Percentiles rank a stretch among this genome's conserved stretches.
These are phyloP conservation scores for Neurospora tetraspora DNA, from an alignment of 495 filamentous ascomycete species.

Conservation along the genomic window DNA sequence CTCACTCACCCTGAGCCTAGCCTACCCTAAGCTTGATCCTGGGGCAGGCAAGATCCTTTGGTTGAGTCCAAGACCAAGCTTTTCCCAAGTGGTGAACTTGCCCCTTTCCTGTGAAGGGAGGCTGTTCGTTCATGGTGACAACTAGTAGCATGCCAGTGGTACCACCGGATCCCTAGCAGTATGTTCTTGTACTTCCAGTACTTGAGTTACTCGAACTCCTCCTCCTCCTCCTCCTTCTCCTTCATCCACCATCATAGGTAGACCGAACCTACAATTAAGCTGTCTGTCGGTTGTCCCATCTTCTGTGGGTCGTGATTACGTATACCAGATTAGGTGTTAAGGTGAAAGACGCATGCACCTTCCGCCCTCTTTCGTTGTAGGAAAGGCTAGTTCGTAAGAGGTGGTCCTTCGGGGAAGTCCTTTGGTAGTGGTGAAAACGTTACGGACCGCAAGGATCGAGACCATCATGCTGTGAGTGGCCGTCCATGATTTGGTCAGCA, in stretches of 20 bases:
- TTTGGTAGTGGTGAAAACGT: background rate
- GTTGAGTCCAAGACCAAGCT: background rate
- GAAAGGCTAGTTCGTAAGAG: background rate
- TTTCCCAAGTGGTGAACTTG: background rate
- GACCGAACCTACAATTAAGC: background rate
- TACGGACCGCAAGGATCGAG: background rate
- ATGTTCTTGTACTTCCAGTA: background rate
- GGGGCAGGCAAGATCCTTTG: background rate
- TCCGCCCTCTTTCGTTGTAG: background rate
- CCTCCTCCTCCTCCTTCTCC: background rate
- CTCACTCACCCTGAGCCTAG: background rate
- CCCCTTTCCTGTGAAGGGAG: background rate
- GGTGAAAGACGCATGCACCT: background rate
- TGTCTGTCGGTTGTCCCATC: background rate
- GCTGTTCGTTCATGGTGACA: background rate
- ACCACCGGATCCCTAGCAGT: background rate
- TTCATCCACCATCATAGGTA: background rate
- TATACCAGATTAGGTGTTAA: background rate
- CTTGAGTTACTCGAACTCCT: background rate
- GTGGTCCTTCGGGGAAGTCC: background rate
- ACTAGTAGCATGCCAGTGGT: background rate
- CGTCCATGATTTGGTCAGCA: background rate
- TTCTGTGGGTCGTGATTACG: background rate
- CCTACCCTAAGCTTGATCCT: background rate
- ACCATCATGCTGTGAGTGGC: background rate